These are phyloP conservation scores for Kernera saxatilis DNA, from an alignment of 345 rosid genomes.

Conservation along the genomic window DNA sequence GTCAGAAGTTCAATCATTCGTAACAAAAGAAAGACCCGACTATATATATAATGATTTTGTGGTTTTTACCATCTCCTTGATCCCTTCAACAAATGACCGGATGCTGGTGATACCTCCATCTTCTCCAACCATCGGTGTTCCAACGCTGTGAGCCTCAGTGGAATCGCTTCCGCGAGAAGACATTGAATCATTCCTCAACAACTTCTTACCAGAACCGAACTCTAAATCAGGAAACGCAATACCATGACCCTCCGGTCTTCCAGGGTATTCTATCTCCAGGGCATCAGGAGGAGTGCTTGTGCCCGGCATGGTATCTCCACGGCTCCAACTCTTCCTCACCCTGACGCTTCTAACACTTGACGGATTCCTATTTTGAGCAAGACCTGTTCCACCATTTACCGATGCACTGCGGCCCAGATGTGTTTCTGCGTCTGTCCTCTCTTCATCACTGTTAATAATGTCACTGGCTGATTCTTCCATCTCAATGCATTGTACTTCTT, in stretches of 20 bases:
- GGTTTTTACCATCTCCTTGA: conserved; percentile 66
- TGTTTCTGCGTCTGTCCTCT: conserved; percentile 8
- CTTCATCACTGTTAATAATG: conserved; percentile 37
- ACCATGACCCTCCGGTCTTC: conserved; percentile 57
- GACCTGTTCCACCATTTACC: conserved; percentile 33
- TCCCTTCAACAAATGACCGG: conserved; percentile 69
- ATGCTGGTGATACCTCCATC: conserved; percentile 73
- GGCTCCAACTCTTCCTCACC: conserved; percentile 54
- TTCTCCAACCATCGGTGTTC: conserved; percentile 38
- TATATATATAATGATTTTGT: background rate
- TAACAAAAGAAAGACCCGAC: conserved; percentile 21
- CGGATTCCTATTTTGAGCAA: conserved; percentile 40
- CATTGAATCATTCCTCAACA: conserved; percentile 69
- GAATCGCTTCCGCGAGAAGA: conserved; percentile 74
- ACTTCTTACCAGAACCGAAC: conserved; percentile 25
- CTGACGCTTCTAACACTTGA: conserved; percentile 48
- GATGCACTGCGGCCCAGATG: conserved; percentile 23
- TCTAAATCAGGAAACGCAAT: conserved; percentile 36
- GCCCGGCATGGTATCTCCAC: conserved; percentile 41
- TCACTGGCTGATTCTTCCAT: conserved; percentile 46
- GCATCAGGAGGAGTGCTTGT: conserved; percentile 68
- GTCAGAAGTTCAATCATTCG: background rate
- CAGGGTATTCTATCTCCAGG: conserved; percentile 49
- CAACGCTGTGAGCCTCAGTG: conserved; percentile 43
- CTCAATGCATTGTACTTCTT: conserved; percentile 83